These are phyloP conservation scores for Glarea lozoyensis DNA, from an alignment of 495 filamentous ascomycete species.

Conservation along the genomic window DNA sequence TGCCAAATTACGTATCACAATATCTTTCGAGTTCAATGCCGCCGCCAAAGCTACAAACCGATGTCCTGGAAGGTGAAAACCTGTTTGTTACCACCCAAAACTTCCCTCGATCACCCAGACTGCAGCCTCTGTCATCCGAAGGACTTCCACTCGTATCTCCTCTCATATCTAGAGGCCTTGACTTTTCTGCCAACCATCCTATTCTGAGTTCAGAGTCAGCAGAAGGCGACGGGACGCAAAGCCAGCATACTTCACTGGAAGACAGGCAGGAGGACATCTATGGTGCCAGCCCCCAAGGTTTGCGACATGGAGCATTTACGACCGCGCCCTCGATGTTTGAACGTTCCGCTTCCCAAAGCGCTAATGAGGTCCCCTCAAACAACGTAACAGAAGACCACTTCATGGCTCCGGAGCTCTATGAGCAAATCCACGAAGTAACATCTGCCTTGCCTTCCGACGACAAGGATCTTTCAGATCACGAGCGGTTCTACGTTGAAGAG, in stretches of 20 bases:
- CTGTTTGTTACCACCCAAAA: conserved; percentile 1
- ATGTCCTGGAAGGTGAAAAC: neutral
- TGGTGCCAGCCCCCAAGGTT: conserved; percentile 3
- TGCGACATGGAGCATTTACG: neutral
- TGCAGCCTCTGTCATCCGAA: conserved; percentile 36
- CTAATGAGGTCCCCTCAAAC: neutral
- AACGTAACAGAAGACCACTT: neutral
- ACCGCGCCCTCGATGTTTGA: neutral
- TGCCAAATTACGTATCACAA: too few species aligned
- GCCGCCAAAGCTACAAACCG: neutral
- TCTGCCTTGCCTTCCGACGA: neutral
- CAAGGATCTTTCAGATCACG: neutral
- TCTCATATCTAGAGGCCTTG: conserved; percentile 21
- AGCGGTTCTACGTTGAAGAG: conserved; percentile 1
- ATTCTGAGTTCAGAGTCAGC: neutral
- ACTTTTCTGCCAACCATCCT: neutral
- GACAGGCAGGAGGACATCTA: conserved; percentile 8
- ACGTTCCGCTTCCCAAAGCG: neutral
- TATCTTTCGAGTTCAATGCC: neutral
- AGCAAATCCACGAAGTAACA: neutral
- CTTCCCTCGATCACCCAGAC: conserved; percentile 29
- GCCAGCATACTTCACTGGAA: neutral
- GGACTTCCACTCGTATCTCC: conserved; percentile 38
- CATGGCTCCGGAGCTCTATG: neutral
- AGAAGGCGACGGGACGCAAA: neutral